Base-by-base conservation (phyloP, 495 filamentous ascomycete genomes). In the Daldinia loculata region DNA sequence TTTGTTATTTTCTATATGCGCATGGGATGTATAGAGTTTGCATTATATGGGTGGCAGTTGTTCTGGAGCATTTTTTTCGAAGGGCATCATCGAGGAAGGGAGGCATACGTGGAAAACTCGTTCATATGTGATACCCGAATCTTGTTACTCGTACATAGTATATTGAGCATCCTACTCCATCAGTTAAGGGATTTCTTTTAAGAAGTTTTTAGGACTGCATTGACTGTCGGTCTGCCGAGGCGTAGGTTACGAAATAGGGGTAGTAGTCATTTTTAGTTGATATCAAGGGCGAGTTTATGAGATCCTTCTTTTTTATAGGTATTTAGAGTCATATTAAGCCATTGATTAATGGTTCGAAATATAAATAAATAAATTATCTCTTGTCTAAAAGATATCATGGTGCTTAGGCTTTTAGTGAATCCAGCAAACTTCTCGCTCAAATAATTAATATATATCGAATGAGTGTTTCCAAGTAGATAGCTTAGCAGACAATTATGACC, bases 41-140 rank as follows among this genome's bases (percentile, higher is more conserved):
- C 51, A 66, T 69, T 65, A 41, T 69, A 57, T 26, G 38, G 51
- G 22, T 8, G 63, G 61, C 51, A 32, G 41, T 17, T 29, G 19
- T 63, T 32, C 55, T 17, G 56, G 34, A 56, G 57, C 50, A 65
- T 36, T 36, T 36, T 36, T 50, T 50, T 64, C n/a, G 50, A 56
- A 55, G 29, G 30, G 50, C 43, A 68, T 56, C 39, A 17, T 57
- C 32, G 34, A 53, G 22, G 43, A 60, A 52, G 65, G 70, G 63
- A 63, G 45, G 38, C 36, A 62, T 67, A 39, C 22, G 30, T 48
- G 56, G 19, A 50, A 27, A 48, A 56, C 38, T 60, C 27, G 58
- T 62, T 66, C 27, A 62, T 59, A 69, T 27, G n/a, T 65, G 66
- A 73, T 73, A 73, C 70, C 70, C 70, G 50, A 58, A 58, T 64